Base-by-base conservation (phyloP, 2,329 filamentous ascomycete species). In the Davidsoniella neocaledoniae region DNA sequence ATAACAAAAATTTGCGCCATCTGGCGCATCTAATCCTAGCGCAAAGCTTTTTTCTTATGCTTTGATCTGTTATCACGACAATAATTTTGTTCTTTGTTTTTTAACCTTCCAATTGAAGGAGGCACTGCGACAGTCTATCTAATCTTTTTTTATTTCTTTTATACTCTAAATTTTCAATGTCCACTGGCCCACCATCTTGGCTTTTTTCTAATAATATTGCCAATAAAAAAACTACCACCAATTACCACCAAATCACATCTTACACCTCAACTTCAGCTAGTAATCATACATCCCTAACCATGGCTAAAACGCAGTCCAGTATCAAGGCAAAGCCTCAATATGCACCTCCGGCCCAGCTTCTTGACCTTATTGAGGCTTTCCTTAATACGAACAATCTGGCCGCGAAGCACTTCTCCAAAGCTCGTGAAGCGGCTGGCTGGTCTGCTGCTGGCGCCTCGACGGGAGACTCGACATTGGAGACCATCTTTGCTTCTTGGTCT, bases 351-450 rank as follows among this genome's bases (percentile, higher is more conserved):
- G 63, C 72, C 25, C 72, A 82, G 62, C 67, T 87, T 36, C 67
- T 87, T 59, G 74, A 78, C 54, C 67, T 85, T 14, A 72, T 87
- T 57, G 76, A 77, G 54, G 64, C 66, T 19, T 87, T 86, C 62
- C 69, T 87, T 46, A 70, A 71, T 40, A 72, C 80, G 43, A 72
- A 82, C 61, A 73, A 76, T n/a, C 82, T 84, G 58, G 75, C 82
- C 43, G 74, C 73, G 58, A 66, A 70, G 53, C 73, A 76, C 4
- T 81, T 86, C 58, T 68, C 70, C 57, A 76, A 79, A 60, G 77
- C 86, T 59, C 68, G 74, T 48, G 71, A 65, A 60, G 69, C 66
- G 63, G 71, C 72, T 55, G 70, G 68, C 46, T 73, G 68, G 68
- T 61, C 66, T 42, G 58, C 59, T 17, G 55, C 63, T 17, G 55